A percentile compares a stretch with the other conserved stretches of the same genome.
phyloP scores from a whole-genome alignment of 1,139 yeast species.

The Tardiomyces depauwii region DNA sequence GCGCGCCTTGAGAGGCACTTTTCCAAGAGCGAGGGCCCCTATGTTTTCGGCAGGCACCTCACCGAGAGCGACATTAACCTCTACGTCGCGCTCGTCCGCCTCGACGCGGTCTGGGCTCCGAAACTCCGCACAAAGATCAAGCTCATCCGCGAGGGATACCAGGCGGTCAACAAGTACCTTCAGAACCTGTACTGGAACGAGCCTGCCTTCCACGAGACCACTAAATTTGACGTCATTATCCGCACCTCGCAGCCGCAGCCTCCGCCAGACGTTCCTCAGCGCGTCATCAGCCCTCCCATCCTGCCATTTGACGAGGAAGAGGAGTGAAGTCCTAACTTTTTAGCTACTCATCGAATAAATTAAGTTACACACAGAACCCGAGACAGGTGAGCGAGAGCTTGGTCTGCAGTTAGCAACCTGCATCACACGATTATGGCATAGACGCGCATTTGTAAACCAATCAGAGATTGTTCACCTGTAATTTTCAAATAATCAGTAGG shows the following conservation, averaged over 20 bases:
- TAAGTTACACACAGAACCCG: too few species aligned
- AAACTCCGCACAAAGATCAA: slow-evolving; percentile 38
- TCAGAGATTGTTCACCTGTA: neutral
- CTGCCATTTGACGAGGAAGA: too few species aligned
- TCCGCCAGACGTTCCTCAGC: too few species aligned
- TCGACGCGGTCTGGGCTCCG: slow-evolving; percentile 81
- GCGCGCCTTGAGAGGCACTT: slow-evolving; percentile 64
- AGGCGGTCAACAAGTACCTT: neutral
- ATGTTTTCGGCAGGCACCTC: slow-evolving; percentile 50
- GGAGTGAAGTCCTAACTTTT: too few species aligned
- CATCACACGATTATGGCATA: too few species aligned
- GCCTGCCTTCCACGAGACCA: neutral
- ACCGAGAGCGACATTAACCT: slow-evolving; percentile 87
- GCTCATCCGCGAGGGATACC: neutral
- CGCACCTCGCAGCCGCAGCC: neutral
- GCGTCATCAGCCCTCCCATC: too few species aligned
- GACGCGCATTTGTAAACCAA: neutral
- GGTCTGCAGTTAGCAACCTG: too few species aligned
- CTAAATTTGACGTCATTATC: neutral
- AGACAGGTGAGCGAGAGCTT: too few species aligned
- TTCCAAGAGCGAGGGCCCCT: slow-evolving; percentile 35
- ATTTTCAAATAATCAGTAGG: neutral
- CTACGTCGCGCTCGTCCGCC: slow-evolving; percentile 69
- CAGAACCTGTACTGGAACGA: neutral
- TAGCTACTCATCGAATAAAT: too few species aligned